These are phyloP conservation scores for Candida chilensis DNA, from an alignment of 805 yeast species.

Conservation along the genomic window DNA sequence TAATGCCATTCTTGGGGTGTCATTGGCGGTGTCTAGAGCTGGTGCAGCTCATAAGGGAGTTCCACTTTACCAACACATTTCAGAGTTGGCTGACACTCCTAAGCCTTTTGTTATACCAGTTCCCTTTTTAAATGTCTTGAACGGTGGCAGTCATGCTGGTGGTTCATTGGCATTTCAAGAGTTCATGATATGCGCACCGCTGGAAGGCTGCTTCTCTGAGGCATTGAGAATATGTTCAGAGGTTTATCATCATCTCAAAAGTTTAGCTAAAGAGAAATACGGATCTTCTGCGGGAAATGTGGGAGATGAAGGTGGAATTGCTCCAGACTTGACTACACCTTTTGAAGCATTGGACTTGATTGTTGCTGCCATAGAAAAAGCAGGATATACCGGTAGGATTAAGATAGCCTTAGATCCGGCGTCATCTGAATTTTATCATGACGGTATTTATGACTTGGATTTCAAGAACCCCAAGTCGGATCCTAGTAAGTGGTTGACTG, in stretches of 20 bases:
- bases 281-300: constrained; percentile 14
- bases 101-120: constrained; percentile 9
- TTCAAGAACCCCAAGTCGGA: constrained; percentile 12
- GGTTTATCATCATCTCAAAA: constrained; percentile 11
- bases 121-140: constrained; percentile 13
- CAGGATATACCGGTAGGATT: constrained; percentile 10
- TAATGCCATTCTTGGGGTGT: constrained; percentile 13
- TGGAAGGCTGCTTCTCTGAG: constrained; percentile 9
- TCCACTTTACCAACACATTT: constrained; percentile 11
- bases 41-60: constrained; percentile 11
- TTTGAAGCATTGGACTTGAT: constrained; percentile 11
- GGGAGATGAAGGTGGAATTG: constrained; percentile 16
- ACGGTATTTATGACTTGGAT: constrained; percentile 11
- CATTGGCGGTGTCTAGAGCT: constrained; percentile 12
- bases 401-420: constrained; percentile 13
- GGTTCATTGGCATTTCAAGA: constrained; percentile 15
- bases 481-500: constrained; percentile 8
- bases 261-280: constrained; percentile 9
- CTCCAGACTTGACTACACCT: constrained; percentile 11
- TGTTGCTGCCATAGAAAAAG: constrained; percentile 8
- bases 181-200: constrained; percentile 13
- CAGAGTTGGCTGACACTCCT: constrained; percentile 7
- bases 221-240: constrained; percentile 11
- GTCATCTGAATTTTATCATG: constrained; percentile 11
- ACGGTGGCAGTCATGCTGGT: constrained; percentile 15